Conservation (phyloP, 768 basidiomycete genomes). For the Leccinellum albellum region DNA sequence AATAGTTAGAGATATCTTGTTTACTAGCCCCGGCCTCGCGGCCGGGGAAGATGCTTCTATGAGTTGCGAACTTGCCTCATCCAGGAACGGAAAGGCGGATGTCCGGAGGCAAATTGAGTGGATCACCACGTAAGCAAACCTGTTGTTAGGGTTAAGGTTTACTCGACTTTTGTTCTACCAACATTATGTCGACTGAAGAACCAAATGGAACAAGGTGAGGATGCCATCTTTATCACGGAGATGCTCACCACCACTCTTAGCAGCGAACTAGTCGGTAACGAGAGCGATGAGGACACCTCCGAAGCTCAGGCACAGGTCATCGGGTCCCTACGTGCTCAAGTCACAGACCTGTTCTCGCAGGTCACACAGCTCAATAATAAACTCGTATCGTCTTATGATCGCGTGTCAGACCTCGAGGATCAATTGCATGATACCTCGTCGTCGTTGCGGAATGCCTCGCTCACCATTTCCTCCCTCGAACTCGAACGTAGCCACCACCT, state of each 20-base stretch:
- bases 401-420: slow-evolving; percentile 91
- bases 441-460: slow-evolving; percentile 53
- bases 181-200: slow-evolving; percentile 12
- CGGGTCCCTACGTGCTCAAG: slow-evolving; percentile 70
- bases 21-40: neutral
- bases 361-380: slow-evolving; percentile 89
- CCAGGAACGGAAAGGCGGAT: neutral
- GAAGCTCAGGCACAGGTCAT: slow-evolving; percentile 86
- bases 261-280: slow-evolving; percentile 7
- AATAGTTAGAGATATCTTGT: neutral
- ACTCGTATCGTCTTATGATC: slow-evolving; percentile 88
- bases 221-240: neutral
- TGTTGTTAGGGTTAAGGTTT: slow-evolving; percentile 16
- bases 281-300: slow-evolving; percentile 32
- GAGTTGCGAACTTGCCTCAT: neutral
- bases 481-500: slow-evolving; percentile 84
- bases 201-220: slow-evolving; percentile 12
- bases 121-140: neutral
- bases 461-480: slow-evolving; percentile 77
- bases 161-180: neutral
- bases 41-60: slow-evolving; percentile 3
- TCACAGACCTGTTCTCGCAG: slow-evolving; percentile 85
- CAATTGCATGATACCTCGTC: slow-evolving; percentile 67
- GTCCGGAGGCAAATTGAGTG: no score
- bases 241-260: slow-evolving; percentile 3